These are phyloP conservation scores for Moricandia arvensis DNA, from an alignment of 345 rosid species.

Conservation along the genomic window DNA sequence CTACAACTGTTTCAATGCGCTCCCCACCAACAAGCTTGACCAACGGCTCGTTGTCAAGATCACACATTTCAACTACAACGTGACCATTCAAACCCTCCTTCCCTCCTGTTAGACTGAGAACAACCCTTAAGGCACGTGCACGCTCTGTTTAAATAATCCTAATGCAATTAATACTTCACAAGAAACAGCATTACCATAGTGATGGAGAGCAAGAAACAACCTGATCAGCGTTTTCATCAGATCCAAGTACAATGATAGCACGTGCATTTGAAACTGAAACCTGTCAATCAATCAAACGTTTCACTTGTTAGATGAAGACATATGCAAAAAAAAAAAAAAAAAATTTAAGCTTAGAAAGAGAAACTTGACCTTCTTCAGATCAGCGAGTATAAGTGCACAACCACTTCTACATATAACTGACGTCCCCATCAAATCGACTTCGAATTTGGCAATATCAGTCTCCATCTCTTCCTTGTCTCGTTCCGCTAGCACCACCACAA, in stretches of 20 bases:
- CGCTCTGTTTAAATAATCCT: slow-evolving; percentile 51
- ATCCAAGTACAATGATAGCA: slow-evolving; percentile 78
- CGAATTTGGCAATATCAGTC: slow-evolving; percentile 76
- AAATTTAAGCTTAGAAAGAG: not conserved
- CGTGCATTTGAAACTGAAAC: slow-evolving; percentile 91
- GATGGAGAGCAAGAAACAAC: slow-evolving; percentile 35
- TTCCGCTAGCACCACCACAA: slow-evolving; percentile 83
- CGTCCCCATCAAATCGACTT: slow-evolving; percentile 90
- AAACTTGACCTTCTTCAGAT: slow-evolving; percentile 64
- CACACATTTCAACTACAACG: slow-evolving; percentile 95
- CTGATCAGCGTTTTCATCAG: slow-evolving; percentile 97
- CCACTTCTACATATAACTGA: slow-evolving; percentile 94
- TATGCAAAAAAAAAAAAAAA: too few relatives aligned
- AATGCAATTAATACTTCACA: slow-evolving; percentile 17
- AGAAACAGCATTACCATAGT: slow-evolving; percentile 9
- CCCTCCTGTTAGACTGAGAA: slow-evolving; percentile 85
- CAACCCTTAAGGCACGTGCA: slow-evolving; percentile 89
- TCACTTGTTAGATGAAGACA: not conserved
- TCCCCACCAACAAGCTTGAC: slow-evolving; percentile 98
- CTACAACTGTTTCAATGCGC: slow-evolving; percentile 84
- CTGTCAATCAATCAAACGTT: slow-evolving; percentile 36
- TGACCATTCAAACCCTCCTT: slow-evolving; percentile 85
- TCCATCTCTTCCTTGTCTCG: slow-evolving; percentile 98
- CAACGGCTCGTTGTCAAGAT: slow-evolving; percentile 88
- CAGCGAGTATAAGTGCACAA: slow-evolving; percentile 83